Conservation (phyloP, 2,329 filamentous ascomycete genomes). For the Fusarium odoratissimum region DNA sequence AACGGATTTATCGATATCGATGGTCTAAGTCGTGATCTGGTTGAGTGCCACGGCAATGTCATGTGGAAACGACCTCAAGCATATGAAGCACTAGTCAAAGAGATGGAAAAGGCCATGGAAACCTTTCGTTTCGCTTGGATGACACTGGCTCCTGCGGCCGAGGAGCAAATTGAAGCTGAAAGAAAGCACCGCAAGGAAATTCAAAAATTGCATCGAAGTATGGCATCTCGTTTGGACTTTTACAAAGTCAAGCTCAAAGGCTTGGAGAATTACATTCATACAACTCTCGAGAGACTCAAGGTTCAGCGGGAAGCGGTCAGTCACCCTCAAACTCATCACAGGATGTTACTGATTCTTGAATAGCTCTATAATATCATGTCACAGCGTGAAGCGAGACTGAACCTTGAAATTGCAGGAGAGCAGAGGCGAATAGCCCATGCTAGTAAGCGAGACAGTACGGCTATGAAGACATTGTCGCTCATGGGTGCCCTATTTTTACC, state of each 20-base stretch:
- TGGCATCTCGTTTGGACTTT: slow-evolving; percentile 67
- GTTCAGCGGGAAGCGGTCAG: slow-evolving; percentile 71
- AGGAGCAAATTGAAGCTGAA: slow-evolving; percentile 39
- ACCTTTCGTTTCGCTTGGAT: slow-evolving; percentile 52
- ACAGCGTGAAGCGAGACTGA: slow-evolving; percentile 72
- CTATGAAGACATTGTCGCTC: slow-evolving; percentile 74
- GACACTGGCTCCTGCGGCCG: slow-evolving; percentile 28
- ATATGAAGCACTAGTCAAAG: slow-evolving; percentile 64
- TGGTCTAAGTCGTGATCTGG: slow-evolving; percentile 69
- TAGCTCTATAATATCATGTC: slow-evolving; percentile 75
- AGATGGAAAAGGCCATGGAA: slow-evolving; percentile 61
- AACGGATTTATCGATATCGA: slow-evolving; percentile 67
- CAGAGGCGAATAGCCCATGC: slow-evolving; percentile 69
- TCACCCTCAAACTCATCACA: slow-evolving; percentile 9
- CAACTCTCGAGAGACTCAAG: slow-evolving; percentile 69
- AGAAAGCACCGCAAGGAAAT: slow-evolving; percentile 49
- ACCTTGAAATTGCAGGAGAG: slow-evolving; percentile 71
- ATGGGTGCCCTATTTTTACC: slow-evolving; percentile 73
- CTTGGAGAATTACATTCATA: slow-evolving; percentile 72
- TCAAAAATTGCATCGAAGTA: slow-evolving; percentile 62
- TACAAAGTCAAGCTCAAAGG: slow-evolving; percentile 70
- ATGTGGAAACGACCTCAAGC: slow-evolving; percentile 73
- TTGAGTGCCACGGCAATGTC: slow-evolving; percentile 72
- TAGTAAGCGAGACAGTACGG: slow-evolving; percentile 70
- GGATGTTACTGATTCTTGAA: slow-evolving; percentile 10